A percentile compares a stretch with the other conserved stretches of the same genome.
Conservation (phyloP, 495 filamentous ascomycete species). For the Penicillium nucicola region DNA sequence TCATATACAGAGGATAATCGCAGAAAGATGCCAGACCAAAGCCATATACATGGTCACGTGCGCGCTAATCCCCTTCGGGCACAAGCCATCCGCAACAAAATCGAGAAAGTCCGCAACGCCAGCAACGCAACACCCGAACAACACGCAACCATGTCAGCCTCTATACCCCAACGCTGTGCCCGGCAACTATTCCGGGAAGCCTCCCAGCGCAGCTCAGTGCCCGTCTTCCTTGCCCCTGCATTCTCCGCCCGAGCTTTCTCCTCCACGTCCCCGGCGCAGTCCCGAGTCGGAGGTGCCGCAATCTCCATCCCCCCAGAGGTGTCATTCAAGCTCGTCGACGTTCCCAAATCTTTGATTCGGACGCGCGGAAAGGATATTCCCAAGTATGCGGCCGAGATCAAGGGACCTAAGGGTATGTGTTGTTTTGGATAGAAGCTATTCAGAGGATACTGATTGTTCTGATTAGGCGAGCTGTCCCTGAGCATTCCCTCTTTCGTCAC, state of each 20-base stretch:
- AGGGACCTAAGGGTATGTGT: slow-evolving; percentile 68
- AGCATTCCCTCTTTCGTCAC: slow-evolving; percentile 70
- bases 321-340: slow-evolving; percentile 60
- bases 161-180: slow-evolving; percentile 39
- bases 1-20: too few species aligned
- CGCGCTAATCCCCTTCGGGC: slow-evolving; percentile 28
- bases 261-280: slow-evolving; percentile 58
- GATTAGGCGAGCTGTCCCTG: slow-evolving; percentile 66
- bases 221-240: slow-evolving; percentile 72
- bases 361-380: slow-evolving; percentile 52
- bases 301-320: slow-evolving; percentile 84
- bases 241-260: slow-evolving; percentile 68
- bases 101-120: slow-evolving; percentile 30
- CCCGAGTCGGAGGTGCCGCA: slow-evolving; percentile 79
- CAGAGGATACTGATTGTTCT: slow-evolving; percentile 1
- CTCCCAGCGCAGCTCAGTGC: slow-evolving; percentile 43
- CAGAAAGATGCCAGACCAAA: background rate
- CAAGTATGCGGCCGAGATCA: slow-evolving; percentile 59
- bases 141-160: slow-evolving; percentile 32
- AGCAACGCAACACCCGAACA: slow-evolving; percentile 21
- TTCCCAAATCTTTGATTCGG: slow-evolving; percentile 49
- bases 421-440: background rate
- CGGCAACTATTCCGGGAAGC: slow-evolving; percentile 39
- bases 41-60: slow-evolving; percentile 24
- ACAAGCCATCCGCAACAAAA: slow-evolving; percentile 30